A percentile compares a stretch with the other conserved stretches of the same genome.
These are phyloP conservation scores for Barbarea vulgaris DNA, from an alignment of 345 rosid species.

Conservation along the genomic window DNA sequence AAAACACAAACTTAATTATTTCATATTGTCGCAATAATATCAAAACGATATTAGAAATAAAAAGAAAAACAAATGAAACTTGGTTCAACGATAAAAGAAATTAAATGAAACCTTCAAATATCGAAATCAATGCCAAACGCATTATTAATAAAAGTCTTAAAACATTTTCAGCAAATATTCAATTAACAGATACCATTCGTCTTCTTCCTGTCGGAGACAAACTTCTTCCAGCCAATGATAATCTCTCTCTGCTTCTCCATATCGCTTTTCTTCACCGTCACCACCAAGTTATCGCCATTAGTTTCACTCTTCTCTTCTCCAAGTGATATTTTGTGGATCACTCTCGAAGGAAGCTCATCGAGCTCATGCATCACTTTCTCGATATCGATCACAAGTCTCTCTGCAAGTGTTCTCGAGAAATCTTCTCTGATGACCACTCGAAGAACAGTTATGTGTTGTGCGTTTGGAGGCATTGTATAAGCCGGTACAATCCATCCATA, in stretches of 20 bases:
- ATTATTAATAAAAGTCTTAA: slow-evolving; percentile 26
- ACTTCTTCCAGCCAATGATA: slow-evolving; percentile 56
- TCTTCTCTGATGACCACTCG: slow-evolving; percentile 85
- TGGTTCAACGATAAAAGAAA: slow-evolving; percentile 21
- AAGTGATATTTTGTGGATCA: slow-evolving; percentile 45
- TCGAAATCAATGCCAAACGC: slow-evolving; percentile 26
- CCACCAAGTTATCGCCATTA: slow-evolving; percentile 32
- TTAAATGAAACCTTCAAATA: slow-evolving; percentile 6
- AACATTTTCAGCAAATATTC: neutral
- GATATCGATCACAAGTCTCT: slow-evolving; percentile 67
- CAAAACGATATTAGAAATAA: slow-evolving; percentile 5
- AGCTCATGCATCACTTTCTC: slow-evolving; percentile 77
- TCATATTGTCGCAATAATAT: slow-evolving; percentile 8
- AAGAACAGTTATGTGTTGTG: slow-evolving; percentile 77
- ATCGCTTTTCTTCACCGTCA: slow-evolving; percentile 53
- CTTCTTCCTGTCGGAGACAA: slow-evolving; percentile 50
- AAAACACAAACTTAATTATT: neutral
- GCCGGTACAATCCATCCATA: slow-evolving; percentile 93
- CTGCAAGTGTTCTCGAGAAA: slow-evolving; percentile 72
- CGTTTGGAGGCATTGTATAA: slow-evolving; percentile 87
- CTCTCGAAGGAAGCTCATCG: slow-evolving; percentile 60
- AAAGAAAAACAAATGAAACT: slow-evolving; percentile 23
- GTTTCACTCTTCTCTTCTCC: slow-evolving; percentile 36
- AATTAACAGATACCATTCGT: slow-evolving; percentile 44
- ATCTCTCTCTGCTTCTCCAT: slow-evolving; percentile 58